Evolutionary conservation across 129 eudicot genomes (phyloP).

Genomic region (Ambrosia artemisiifolia): DNA sequence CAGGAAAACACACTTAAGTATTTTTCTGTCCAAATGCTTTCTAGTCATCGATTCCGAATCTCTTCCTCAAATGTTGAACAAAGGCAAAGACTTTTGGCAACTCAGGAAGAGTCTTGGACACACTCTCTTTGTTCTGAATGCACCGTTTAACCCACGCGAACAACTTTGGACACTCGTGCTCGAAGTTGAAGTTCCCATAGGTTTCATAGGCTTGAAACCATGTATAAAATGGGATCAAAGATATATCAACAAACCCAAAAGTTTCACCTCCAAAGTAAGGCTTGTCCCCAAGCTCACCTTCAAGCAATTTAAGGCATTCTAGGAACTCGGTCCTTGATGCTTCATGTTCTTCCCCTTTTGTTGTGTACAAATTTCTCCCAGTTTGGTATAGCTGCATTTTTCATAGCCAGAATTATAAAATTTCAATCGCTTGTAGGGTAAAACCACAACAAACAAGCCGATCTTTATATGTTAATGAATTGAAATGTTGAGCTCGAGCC

Average conservation of each 20-base stretch:
- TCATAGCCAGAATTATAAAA: neutral
- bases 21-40: neutral
- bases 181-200: slow-evolving; percentile 32
- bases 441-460: too few species aligned
- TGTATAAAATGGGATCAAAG: slow-evolving; percentile 35
- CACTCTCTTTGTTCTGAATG: slow-evolving; percentile 38
- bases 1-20: neutral
- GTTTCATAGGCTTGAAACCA: slow-evolving; percentile 47
- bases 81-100: slow-evolving; percentile 21
- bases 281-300: slow-evolving; percentile 48
- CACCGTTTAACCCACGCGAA: slow-evolving; percentile 49
- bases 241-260: slow-evolving; percentile 36
- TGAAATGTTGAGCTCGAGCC: too few species aligned
- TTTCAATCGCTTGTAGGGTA: too few species aligned
- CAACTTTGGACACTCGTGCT: slow-evolving; percentile 41
- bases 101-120: slow-evolving; percentile 35
- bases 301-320: slow-evolving; percentile 32
- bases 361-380: slow-evolving; percentile 28
- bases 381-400: slow-evolving; percentile 15
- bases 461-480: too few species aligned
- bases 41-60: slow-evolving; percentile 24
- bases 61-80: slow-evolving; percentile 23
- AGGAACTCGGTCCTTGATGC: slow-evolving; percentile 28
- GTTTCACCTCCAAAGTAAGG: slow-evolving; percentile 45
- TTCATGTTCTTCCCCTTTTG: slow-evolving; percentile 37